These are phyloP conservation scores for Aspergillus campestris DNA, from an alignment of 495 filamentous ascomycete species.

Conservation along the genomic window DNA sequence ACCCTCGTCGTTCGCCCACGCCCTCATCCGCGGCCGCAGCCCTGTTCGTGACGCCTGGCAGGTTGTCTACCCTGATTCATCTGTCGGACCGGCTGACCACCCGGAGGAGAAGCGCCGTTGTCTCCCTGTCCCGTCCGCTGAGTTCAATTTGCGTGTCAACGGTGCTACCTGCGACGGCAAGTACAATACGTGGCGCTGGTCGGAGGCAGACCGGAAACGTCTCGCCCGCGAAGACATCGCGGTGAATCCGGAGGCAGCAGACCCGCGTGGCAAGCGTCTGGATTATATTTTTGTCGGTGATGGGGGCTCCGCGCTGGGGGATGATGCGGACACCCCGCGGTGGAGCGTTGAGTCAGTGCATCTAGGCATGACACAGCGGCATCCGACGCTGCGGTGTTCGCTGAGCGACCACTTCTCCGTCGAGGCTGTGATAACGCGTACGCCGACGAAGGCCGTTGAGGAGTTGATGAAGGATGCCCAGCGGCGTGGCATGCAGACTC, in stretches of 20 bases:
- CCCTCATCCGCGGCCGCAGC: constrained; percentile 68
- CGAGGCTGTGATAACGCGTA: constrained; percentile 33
- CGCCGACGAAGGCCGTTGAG: neutral
- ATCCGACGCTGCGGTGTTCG: constrained; percentile 73
- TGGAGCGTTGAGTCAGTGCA: constrained; percentile 62
- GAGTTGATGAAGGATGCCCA: neutral
- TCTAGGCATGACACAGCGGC: constrained; percentile 75
- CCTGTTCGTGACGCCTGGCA: constrained; percentile 80
- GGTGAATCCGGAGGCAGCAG: constrained; percentile 50
- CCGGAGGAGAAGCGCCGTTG: constrained; percentile 46
- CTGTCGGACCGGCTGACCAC: constrained; percentile 60
- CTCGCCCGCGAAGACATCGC: constrained; percentile 48
- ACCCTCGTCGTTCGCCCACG: constrained; percentile 78
- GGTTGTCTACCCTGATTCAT: constrained; percentile 68
- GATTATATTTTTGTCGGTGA: constrained; percentile 84
- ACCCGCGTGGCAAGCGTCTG: constrained; percentile 73
- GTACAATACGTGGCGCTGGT: constrained; percentile 92
- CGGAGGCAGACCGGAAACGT: constrained; percentile 49
- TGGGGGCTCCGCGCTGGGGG: constrained; percentile 24
- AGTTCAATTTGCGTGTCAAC: constrained; percentile 68
- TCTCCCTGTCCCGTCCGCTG: constrained; percentile 54
- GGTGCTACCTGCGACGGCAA: constrained; percentile 81
- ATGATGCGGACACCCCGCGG: constrained; percentile 15
- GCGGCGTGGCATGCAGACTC: constrained; percentile 18
- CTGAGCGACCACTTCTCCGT: constrained; percentile 92